Percentiles rank a stretch among this genome's conserved stretches.
Evolutionary conservation across 139 green algal genomes (phyloP).

Genomic region (Picochlorum sp.): DNA sequence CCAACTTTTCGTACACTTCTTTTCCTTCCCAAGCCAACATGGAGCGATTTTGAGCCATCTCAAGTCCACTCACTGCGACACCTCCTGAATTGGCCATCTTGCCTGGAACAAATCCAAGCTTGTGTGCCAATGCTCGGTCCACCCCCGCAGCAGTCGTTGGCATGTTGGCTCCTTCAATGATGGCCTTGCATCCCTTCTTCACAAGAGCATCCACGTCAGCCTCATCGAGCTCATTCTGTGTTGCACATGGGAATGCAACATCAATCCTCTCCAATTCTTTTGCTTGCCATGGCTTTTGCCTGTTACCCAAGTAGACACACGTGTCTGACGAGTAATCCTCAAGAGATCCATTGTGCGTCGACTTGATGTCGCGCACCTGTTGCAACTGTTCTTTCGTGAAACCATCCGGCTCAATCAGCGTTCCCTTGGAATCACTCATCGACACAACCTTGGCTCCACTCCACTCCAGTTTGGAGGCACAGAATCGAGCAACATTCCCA

Average conservation of each 20-base stretch:
- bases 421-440: slow-evolving; percentile 41
- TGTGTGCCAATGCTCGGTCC: slow-evolving; percentile 35
- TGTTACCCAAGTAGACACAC: slow-evolving; percentile 46
- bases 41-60: slow-evolving; percentile 78
- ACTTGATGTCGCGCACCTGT: slow-evolving; percentile 31
- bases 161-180: slow-evolving; percentile 85
- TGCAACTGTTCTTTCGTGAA: slow-evolving; percentile 49
- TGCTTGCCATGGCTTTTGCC: slow-evolving; percentile 50
- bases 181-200: slow-evolving; percentile 43
- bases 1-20: slow-evolving; percentile 61
- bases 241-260: slow-evolving; percentile 72
- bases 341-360: slow-evolving; percentile 15
- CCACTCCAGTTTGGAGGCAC: neutral
- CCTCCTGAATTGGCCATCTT: slow-evolving; percentile 61
- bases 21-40: slow-evolving; percentile 49
- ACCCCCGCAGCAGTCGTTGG: slow-evolving; percentile 57
- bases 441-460: slow-evolving; percentile 52
- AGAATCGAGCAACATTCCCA: slow-evolving; percentile 45
- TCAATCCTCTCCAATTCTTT: slow-evolving; percentile 33
- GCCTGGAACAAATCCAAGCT: slow-evolving; percentile 13
- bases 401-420: slow-evolving; percentile 37
- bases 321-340: slow-evolving; percentile 10
- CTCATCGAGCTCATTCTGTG: slow-evolving; percentile 46
- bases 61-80: slow-evolving; percentile 69
- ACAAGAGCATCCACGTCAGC: slow-evolving; percentile 53